A percentile compares a stretch with the other conserved stretches of the same genome.
These are phyloP conservation scores for Przewalskia tangutica DNA, from an alignment of 257 asterid genomes.

Conservation along the genomic window DNA sequence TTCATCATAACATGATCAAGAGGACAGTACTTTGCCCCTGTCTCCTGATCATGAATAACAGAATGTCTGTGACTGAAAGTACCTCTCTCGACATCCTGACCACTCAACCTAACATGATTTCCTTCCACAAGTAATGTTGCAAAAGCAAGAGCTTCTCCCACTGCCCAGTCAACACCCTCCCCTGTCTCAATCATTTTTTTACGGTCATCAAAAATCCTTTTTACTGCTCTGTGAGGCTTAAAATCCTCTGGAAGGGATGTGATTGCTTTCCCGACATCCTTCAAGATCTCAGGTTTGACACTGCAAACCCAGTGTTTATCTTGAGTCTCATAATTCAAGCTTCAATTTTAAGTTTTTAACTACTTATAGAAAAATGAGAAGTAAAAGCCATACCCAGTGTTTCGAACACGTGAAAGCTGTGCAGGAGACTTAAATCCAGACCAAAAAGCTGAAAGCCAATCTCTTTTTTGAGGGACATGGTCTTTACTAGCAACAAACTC, in stretches of 20 bases:
- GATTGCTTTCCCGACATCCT: conserved; percentile 83
- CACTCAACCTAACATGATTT: conserved; percentile 96
- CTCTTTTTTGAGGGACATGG: conserved; percentile 73
- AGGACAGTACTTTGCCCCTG: conserved; percentile 75
- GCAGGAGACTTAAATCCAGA: conserved; percentile 89
- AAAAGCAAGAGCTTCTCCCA: conserved; percentile 96
- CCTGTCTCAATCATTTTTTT: conserved; percentile 89
- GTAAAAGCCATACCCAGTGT: conserved; percentile 58
- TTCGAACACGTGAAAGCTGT: conserved; percentile 81
- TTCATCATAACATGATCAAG: conserved; percentile 76
- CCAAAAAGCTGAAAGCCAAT: conserved; percentile 99
- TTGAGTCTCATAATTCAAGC: conserved; percentile 1
- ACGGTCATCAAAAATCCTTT: conserved; percentile 76
- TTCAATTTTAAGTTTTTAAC: neutral
- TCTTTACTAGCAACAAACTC: conserved; percentile 95
- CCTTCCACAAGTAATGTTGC: conserved; percentile 94
- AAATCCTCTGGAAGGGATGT: conserved; percentile 70
- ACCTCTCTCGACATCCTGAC: conserved; percentile 98
- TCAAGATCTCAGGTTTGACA: conserved; percentile 86
- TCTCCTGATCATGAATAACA: conserved; percentile 88
- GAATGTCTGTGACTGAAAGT: conserved; percentile 97
- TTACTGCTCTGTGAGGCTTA: conserved; percentile 80
- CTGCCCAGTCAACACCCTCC: conserved; percentile 98
- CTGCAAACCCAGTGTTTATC: conserved; percentile 28
- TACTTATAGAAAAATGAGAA: conserved; percentile 1